Evolutionary conservation across 345 rosid species (phyloP), one percentile per base, ranked within the genome.

Genomic region (Citrus sp.): DNA sequence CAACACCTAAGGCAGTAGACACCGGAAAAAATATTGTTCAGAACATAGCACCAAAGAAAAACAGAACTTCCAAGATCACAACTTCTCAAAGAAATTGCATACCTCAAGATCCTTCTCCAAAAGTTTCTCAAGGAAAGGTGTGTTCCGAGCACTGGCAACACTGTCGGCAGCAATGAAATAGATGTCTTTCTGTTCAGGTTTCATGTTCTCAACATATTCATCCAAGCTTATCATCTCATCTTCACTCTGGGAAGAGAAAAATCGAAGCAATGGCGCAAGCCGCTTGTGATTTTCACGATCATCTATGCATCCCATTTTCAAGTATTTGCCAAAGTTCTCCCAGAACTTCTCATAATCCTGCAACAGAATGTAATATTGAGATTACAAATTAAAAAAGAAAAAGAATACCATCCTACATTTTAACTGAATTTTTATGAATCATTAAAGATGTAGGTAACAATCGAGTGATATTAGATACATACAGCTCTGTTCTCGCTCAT

Each of bases 241-340:
- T 87, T 94, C 99, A 79, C 99, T 96, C 79, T 92, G 97, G 21
- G 99, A 96, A 71, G 99, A 96, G 89, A 92, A 96, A 80, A 92
- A 94, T 58, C 98, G 89, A 70, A 96, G 91, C 86, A 96, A 82
- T 40, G 99, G 99, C 54, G 95, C 99, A 83, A 96, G 67, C n/a
- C 97, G 90, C 91, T 96, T 96, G 83, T 96, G 98, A 82, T 96
- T 96, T 73, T 96, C 99, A 25, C 97, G 97, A 80, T 96, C 99
- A 77, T 96, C 99, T 49, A 96, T 84, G 87, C 99, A 96, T 9
- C 99, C 99, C 75, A 96, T 58, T 86, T 96, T 96, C 85, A 96
- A 56, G 75, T 87, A 79, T 85, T 94, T 96, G 72, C 99, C 97
- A 80, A 78, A 96, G 83, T 91, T 92, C 7, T 96, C 98, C 99